Evolutionary conservation across 139 green algal genomes (phyloP).

Genomic region (Pedinophyceae sp.): DNA sequence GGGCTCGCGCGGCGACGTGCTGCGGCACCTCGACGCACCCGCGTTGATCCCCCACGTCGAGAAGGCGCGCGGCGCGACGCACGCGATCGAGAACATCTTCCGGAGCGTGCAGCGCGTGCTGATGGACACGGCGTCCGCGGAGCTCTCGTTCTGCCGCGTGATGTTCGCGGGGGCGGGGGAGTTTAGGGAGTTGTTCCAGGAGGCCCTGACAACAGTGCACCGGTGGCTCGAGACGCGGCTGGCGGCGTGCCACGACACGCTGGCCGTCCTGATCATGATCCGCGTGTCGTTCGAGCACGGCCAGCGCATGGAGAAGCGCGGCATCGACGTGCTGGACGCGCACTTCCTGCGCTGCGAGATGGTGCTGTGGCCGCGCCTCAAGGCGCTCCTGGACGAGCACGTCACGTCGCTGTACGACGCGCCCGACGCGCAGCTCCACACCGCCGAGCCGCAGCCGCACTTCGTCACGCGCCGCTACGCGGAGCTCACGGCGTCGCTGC

Average conservation of each 20-base stretch:
- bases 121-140: slow-evolving; percentile 75
- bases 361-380: slow-evolving; percentile 82
- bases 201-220: too few relatives aligned
- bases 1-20: slow-evolving; percentile 37
- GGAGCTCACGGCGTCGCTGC: slow-evolving; percentile 55
- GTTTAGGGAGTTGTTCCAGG: slow-evolving; percentile 54
- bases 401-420: slow-evolving; percentile 11
- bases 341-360: slow-evolving; percentile 88
- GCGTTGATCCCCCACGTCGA: slow-evolving; percentile 75
- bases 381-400: slow-evolving; percentile 39
- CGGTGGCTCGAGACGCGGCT: background rate
- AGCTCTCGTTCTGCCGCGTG: slow-evolving; percentile 87
- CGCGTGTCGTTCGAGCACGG: slow-evolving; percentile 74
- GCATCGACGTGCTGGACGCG: slow-evolving; percentile 59
- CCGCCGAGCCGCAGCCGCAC: background rate
- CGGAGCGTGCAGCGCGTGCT: slow-evolving; percentile 81
- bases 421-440: background rate
- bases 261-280: slow-evolving; percentile 88
- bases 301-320: slow-evolving; percentile 47
- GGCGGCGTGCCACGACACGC: slow-evolving; percentile 35
- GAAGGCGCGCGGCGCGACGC: slow-evolving; percentile 40
- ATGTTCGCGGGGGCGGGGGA: slow-evolving; percentile 75
- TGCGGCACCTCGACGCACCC: slow-evolving; percentile 56
- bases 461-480: slow-evolving; percentile 36
- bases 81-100: slow-evolving; percentile 82